Percentiles rank a stretch among this genome's conserved stretches.
phyloP scores from a whole-genome alignment of 192 early-diverging fungal genomes.

The Mortierella hygrophila region DNA sequence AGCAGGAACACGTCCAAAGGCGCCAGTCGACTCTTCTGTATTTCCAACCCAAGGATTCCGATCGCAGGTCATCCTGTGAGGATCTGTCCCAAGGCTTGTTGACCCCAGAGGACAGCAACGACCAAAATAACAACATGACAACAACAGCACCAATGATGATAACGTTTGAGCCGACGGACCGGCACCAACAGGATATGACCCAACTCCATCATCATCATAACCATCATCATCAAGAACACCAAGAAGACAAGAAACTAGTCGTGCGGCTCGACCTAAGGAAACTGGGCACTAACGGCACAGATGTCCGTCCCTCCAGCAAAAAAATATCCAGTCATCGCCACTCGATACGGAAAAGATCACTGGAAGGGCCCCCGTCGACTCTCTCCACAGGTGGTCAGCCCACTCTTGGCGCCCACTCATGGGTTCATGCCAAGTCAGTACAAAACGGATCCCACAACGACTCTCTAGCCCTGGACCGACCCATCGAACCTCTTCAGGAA shows the following conservation, averaged over 20 bases:
- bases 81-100: neutral
- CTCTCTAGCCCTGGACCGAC: neutral
- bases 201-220: neutral
- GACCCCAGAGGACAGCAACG: neutral
- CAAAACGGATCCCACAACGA: neutral
- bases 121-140: neutral
- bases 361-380: neutral
- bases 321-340: neutral
- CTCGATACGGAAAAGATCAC: slow-evolving; percentile 15
- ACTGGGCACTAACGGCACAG: neutral
- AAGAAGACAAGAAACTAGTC: slow-evolving; percentile 10
- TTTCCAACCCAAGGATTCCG: neutral
- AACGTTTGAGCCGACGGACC: neutral
- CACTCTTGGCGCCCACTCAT: slow-evolving; percentile 20
- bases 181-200: neutral
- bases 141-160: neutral
- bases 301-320: neutral
- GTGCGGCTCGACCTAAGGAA: slow-evolving; percentile 45
- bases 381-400: slow-evolving; percentile 7
- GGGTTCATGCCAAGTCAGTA: slow-evolving; percentile 3
- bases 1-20: neutral
- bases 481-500: neutral
- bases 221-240: neutral
- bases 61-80: slow-evolving; percentile 3
- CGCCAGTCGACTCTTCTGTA: neutral